Evolutionary conservation across 306 rosid genomes (phyloP), one percentile per base, ranked within the genome.

Genomic region (Lupinus albus): DNA sequence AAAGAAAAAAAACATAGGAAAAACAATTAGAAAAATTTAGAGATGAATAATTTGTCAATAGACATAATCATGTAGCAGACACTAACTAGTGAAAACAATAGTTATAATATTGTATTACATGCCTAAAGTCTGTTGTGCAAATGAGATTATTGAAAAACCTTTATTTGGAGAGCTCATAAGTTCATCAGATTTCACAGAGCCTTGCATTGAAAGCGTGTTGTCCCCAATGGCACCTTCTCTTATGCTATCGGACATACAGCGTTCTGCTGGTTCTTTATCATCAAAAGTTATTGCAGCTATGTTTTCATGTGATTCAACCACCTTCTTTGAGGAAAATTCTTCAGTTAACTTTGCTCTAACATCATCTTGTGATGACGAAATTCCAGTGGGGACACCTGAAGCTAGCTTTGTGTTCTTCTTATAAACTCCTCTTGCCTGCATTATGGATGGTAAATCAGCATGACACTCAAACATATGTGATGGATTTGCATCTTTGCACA

Each of bases 271-370:
- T 57, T 47, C 84, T 61, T 67, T 46, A 48, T 44, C 68, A 49
- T 49, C 73, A 25, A 75, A 69, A 41, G 49, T 75, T 16, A 61
- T 63, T 47, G 67, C 57, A 14, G 64, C 55, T 51, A 64, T 47
- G 44, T 50, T 45, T 47, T 78, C 83, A 59, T 66, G 61, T 25
- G 85, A 76, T 73, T 87, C 96, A 13, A 72, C 91, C 83, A 82
- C 79, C 83, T 78, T 79, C 73, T 83, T 84, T 80, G 80, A 83
- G 61, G 96, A 87, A 25, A 84, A 54, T 64, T 83, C 93, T 72
- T 84, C 91, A 1, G 86, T 87, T 64, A 89, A 80, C 81, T 81
- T 80, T 73, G 79, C 52, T 72, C 82, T 85, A 68, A 59, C 85
- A 47, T 88, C 87, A 12, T 76, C 85, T 64, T 90, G 89, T 44